Base-by-base conservation (phyloP, 140 eudicot genomes). In the Flaveria floridana region DNA sequence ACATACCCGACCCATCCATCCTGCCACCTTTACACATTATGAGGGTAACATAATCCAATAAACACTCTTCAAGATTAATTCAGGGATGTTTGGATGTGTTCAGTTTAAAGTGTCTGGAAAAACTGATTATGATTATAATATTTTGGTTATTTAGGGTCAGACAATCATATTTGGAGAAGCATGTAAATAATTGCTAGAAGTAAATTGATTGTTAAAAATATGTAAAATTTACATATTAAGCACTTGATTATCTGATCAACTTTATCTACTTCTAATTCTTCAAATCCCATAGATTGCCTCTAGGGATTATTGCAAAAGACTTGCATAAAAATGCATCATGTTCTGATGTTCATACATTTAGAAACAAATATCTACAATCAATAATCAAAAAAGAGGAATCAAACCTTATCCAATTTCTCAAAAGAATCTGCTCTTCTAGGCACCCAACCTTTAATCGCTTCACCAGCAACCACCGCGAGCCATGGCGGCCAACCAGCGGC, bases 401-500 rank as follows among this genome's bases (percentile, higher is more conserved):
- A 56, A 84, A 90, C 99, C 84, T 93, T 90, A 78, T 93, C 99
- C 82, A 93, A 76, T 65, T 93, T 93, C 80, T 93, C 96, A 64
- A 93, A 93, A 61, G 99, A 93, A 81, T 93, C 99, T 6, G 97
- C 98, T 72, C 85, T 78, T 80, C 99, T 74, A 0, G 99, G 99
- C 15, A 90, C 80, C 99, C 99, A 94, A 68, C 97, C 97, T 80
- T 69, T 82, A 47, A 89, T 87, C 65, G 97, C 96, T 80, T 92
- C 96, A 68, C 92, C 95, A 28, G 96, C 98, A 64, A 89, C 96
- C 3, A 88, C 85, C 55, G 95, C 90, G 37, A 92, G 81, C 98
- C 98, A 92, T 2, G 90, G 86, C 3, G 98, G 98, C 96, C 98
- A 92, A 67, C 98, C 98, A 34, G 98, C 98, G 0, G 96, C 95